Conservation (phyloP, 768 basidiomycete genomes). For the Lactarius sanguifluus region DNA sequence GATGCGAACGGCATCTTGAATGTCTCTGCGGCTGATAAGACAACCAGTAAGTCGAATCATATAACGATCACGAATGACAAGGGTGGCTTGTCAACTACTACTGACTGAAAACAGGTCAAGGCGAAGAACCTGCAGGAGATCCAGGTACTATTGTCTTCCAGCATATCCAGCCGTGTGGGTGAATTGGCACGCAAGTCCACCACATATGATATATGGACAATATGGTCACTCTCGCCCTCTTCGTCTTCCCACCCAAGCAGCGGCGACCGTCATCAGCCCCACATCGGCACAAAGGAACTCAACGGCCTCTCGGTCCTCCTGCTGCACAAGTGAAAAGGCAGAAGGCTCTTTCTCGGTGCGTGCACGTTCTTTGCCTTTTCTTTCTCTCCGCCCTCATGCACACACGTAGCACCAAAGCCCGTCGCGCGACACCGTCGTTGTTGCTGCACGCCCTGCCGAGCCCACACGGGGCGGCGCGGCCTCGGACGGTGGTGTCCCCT, state of each 20-base stretch:
- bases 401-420: slow-evolving; percentile 19
- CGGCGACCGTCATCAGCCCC: background rate
- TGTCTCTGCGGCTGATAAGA: slow-evolving; percentile 94
- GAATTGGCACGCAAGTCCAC: no score
- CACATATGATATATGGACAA: no score
- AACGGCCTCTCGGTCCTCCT: slow-evolving; percentile 23
- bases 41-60: slow-evolving; percentile 92
- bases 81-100: slow-evolving; percentile 92
- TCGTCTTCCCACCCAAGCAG: no score
- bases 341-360: slow-evolving; percentile 27
- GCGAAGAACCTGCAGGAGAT: no score
- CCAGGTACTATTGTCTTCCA: no score
- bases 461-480: background rate
- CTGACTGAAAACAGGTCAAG: no score
- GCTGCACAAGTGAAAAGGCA: slow-evolving; percentile 24
- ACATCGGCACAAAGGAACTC: slow-evolving; percentile 24
- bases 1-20: slow-evolving; percentile 96
- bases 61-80: slow-evolving; percentile 97
- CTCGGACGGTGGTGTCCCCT: background rate
- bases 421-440: slow-evolving; percentile 22
- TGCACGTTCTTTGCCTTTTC: background rate
- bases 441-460: slow-evolving; percentile 19
- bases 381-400: no score
- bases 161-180: no score
- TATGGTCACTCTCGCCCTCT: no score